Percentiles rank a stretch among this genome's conserved stretches.
Conservation (phyloP, 2,329 filamentous ascomycete genomes). For the Ophiocordyceps camponoti-leonardi region DNA sequence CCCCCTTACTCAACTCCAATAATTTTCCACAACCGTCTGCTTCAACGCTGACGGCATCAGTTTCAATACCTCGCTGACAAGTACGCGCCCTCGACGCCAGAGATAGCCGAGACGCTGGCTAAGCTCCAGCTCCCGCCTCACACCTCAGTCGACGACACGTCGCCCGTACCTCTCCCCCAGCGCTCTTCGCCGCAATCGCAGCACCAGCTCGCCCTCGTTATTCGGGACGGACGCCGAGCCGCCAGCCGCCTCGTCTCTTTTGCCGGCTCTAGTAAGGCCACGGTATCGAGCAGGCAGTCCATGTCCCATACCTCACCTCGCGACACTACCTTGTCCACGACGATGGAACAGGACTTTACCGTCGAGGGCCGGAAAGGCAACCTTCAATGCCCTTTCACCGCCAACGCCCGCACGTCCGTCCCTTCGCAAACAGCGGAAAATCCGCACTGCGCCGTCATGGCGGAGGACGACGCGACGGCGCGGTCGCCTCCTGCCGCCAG, state of each 20-base stretch:
- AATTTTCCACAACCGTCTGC: not conserved
- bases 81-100: constrained; percentile 46
- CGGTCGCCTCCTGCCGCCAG: constrained; percentile 31
- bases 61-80: constrained; percentile 50
- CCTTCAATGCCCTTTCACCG: constrained; percentile 65
- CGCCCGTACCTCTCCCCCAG: constrained; percentile 35
- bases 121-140: constrained; percentile 48
- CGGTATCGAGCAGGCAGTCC: constrained; percentile 29
- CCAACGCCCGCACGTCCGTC: constrained; percentile 11
- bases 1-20: not conserved
- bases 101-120: constrained; percentile 48
- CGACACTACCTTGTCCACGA: constrained; percentile 42
- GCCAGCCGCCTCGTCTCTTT: constrained; percentile 33
- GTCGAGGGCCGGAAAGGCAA: constrained; percentile 65
- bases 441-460: constrained; percentile 47
- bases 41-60: constrained; percentile 16
- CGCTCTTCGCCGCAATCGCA: constrained; percentile 21
- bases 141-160: constrained; percentile 27
- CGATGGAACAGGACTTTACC: constrained; percentile 81
- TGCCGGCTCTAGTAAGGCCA: constrained; percentile 32
- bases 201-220: constrained; percentile 44
- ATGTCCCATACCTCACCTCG: constrained; percentile 25
- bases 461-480: constrained; percentile 36
- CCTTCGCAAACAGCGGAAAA: constrained; percentile 32
- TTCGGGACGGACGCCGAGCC: constrained; percentile 44